phyloP scores from a whole-genome alignment of 495 filamentous ascomycete genomes.

The Pyrenula aspistea region DNA sequence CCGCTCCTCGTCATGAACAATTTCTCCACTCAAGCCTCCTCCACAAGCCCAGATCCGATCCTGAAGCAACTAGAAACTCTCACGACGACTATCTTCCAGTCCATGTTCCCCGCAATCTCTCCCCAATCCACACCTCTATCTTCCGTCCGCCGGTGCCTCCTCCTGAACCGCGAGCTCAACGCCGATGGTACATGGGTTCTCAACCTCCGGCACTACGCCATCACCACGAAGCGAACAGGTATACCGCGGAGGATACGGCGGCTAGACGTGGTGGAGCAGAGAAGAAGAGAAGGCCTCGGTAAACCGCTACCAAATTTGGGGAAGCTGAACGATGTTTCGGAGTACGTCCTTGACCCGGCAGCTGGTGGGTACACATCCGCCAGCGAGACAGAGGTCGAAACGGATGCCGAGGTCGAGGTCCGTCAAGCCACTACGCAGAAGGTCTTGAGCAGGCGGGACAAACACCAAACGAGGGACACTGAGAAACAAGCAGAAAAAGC shows the following conservation, averaged over 20 bases:
- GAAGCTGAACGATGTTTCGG: constrained; percentile 83
- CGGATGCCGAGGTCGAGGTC: constrained; percentile 92
- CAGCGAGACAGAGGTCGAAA: constrained; percentile 83
- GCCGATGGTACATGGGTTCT: constrained; percentile 65
- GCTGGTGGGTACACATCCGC: constrained; percentile 85
- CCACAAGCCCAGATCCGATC: constrained; percentile 49
- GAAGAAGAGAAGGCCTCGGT: constrained; percentile 51
- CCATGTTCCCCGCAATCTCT: constrained; percentile 90
- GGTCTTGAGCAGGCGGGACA: constrained; percentile 51
- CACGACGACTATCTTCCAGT: constrained; percentile 91
- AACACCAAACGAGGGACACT: constrained; percentile 37
- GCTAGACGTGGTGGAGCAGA: constrained; percentile 74
- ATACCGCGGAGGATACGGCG: constrained; percentile 72
- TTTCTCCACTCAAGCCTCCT: constrained; percentile 54
- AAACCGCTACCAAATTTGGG: constrained; percentile 73
- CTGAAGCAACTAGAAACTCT: constrained; percentile 86
- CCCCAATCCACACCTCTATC: constrained; percentile 79
- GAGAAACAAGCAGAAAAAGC: constrained; percentile 24
- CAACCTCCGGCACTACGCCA: constrained; percentile 88
- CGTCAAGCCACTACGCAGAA: constrained; percentile 60
- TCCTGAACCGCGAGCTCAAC: constrained; percentile 69
- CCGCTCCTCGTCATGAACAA: constrained; percentile 98
- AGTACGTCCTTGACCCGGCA: constrained; percentile 81
- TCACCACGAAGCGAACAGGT: constrained; percentile 75
- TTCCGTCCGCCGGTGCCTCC: constrained; percentile 77